Percentiles rank a stretch among this genome's conserved stretches.
Evolutionary conservation across 495 filamentous ascomycete species (phyloP).

Genomic region (Neurospora sp.): DNA sequence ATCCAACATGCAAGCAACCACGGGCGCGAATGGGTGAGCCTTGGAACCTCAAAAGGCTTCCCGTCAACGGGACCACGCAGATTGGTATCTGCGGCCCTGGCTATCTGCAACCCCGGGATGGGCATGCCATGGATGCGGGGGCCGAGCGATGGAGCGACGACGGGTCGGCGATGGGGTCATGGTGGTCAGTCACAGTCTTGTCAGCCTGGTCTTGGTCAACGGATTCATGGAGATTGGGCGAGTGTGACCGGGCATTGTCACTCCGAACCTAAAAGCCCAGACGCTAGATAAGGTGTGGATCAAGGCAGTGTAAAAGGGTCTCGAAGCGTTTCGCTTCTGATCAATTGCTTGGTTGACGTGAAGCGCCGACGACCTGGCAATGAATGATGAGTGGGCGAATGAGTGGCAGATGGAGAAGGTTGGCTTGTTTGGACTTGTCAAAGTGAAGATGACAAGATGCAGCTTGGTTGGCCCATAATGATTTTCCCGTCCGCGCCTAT

Average conservation of each 20-base stretch:
- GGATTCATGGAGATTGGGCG: background rate
- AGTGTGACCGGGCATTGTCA: background rate
- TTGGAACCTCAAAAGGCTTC: background rate
- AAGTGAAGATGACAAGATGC: background rate
- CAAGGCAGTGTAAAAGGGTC: constrained; percentile 20
- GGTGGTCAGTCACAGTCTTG: background rate
- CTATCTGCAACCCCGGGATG: background rate
- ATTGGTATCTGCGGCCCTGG: background rate
- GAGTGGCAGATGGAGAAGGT: background rate
- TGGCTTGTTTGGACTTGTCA: background rate
- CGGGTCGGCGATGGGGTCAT: background rate
- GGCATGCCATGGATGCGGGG: background rate
- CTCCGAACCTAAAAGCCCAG: background rate
- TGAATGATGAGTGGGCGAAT: background rate
- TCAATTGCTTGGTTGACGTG: constrained; percentile 17
- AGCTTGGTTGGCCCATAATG: background rate
- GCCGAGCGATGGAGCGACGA: background rate
- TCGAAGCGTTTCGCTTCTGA: constrained; percentile 6
- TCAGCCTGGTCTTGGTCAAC: background rate
- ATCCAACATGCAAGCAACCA: background rate
- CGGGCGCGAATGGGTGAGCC: background rate
- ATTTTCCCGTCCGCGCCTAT: background rate
- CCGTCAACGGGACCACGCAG: background rate
- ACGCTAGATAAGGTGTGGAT: background rate
- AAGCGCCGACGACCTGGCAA: constrained; percentile 9